Percentiles rank a stretch among this genome's conserved stretches.
phyloP scores from a whole-genome alignment of 2,329 filamentous ascomycete species.

The Sordariomycetes sp. region DNA sequence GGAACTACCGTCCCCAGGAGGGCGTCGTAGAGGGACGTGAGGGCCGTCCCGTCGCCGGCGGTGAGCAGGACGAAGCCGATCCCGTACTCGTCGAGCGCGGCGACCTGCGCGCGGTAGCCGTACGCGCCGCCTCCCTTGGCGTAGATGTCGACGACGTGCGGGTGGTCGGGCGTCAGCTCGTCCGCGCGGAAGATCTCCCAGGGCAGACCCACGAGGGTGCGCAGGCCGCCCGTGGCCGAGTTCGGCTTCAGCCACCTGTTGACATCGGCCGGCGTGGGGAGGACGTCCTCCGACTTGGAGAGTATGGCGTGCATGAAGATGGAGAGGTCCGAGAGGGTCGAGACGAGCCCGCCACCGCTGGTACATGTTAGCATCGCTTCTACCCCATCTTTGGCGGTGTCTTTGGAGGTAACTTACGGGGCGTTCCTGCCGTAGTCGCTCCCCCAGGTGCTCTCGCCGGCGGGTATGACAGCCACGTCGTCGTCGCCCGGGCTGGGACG shows the following conservation, averaged over 20 bases:
- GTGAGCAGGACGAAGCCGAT: conserved; percentile 18
- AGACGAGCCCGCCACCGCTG: conserved; percentile 22
- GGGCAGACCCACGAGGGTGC: conserved; percentile 21
- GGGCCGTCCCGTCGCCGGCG: conserved; percentile 17
- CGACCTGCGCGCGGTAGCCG: conserved; percentile 22
- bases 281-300: conserved; percentile 14
- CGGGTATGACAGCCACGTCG: conserved; percentile 19
- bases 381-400: neutral
- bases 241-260: conserved; percentile 23
- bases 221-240: conserved; percentile 16
- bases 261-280: conserved; percentile 10
- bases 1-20: conserved; percentile 16
- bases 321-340: conserved; percentile 19
- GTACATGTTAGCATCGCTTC: neutral
- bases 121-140: conserved; percentile 22
- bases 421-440: conserved; percentile 19
- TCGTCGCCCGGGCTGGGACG: conserved; percentile 18
- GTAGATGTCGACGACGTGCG: conserved; percentile 19
- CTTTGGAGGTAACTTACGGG: conserved; percentile 13
- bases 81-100: conserved; percentile 23
- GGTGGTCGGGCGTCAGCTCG: conserved; percentile 14
- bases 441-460: conserved; percentile 20
- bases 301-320: conserved; percentile 18
- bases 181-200: conserved; percentile 23
- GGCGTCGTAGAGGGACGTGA: conserved; percentile 15